Base-by-base conservation (phyloP, 2,329 filamentous ascomycete genomes). In the Didymella pomorum region DNA sequence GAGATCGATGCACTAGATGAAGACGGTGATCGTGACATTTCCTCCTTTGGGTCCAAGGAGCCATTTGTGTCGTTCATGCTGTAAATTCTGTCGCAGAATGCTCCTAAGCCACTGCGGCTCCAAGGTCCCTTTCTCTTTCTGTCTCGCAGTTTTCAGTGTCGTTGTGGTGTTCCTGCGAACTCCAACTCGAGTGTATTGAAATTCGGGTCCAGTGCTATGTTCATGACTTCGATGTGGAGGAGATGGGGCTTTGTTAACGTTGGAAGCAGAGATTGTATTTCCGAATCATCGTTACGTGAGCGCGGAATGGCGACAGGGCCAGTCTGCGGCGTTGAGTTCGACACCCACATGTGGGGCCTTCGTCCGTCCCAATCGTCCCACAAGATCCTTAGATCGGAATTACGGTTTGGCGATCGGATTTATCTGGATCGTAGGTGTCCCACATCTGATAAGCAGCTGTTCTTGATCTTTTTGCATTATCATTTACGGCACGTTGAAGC, bases 261-360 rank as follows among this genome's bases (percentile, higher is more conserved):
- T 39, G 25, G n/a, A 52, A 35, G 39, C 35, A 26, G 10, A 41
- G 26, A 29, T 2, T 37, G 33, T 48, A 47, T 52, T 48, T 55
- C 46, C 43, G 46, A 46, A 31, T 25, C 46, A 16, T 47, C 11
- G 26, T 59, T 55, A 47, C 33, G 51, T 43, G 46, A 55, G 33
- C 33, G 21, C 21, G 26, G 35, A 44, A 52, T 44, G 28, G 47
- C 47, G 42, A 47, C 23, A 41, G 37, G 44, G 12, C 18, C 37
- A 49, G 14, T 23, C 11, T 39, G 41, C 41, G 47, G 54, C 33
- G 26, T 33, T 37, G 20, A 52, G n/a, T 41, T 42, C 31, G 16
- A 31, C 53, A 39, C 25, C 41, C 35, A 43, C 37, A 45, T 58
- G 56, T 58, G 56, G 56, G 56, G 56, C 51, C 16, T 44, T 23